Base-by-base conservation (phyloP, 305 asterid genomes). In the Fraxinus dipetala region DNA sequence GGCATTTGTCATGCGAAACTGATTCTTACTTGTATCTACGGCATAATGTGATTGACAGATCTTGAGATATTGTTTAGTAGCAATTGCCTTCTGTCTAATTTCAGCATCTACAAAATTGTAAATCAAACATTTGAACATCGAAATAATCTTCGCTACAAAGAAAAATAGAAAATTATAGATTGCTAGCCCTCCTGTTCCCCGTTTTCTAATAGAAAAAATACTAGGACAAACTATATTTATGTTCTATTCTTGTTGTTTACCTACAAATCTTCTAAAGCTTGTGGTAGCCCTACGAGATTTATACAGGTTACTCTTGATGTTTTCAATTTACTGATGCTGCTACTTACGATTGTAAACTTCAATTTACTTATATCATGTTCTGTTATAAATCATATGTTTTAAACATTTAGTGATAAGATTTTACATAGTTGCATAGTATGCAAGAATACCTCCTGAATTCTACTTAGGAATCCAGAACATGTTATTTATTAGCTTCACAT, bases 351-450 rank as follows among this genome's bases (percentile, higher is more conserved):
- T 2, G 31, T 61, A 61, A 61, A 22, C 70, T 24, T 61, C 70
- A 61, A 61, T 22, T 61, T 22, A 10, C 28, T 61, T 22, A 22
- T 61, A 8, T 61, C 70, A 9, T 61, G 70, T 61, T 61, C 6
- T 61, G 70, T 8, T 61, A 22, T 11, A 61, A 56, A 61, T 22
- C 2, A 22, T 22, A 22, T 9, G 32, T 22, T 61, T 18, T 18
- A 18, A 18, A 56, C 28, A 18, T 56, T 8, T 22, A 61, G 31
- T 61, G 13, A 61, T 22, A 61, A 20, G 6, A 24, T 36, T 78
- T 78, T 40, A 26, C 77, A 78, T 54, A 16, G 70, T 75, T 76
- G 40, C 22, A 31, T 73, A 36, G 61, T 38, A 75, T 22, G 78
- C 78, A 22, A 8, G 18, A 75, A 75, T 20, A 8, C 32, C 32